A percentile compares a stretch with the other conserved stretches of the same genome.
Evolutionary conservation across 192 early-diverging fungal genomes (phyloP).

Genomic region (Phycomyces blakesleeanus): DNA sequence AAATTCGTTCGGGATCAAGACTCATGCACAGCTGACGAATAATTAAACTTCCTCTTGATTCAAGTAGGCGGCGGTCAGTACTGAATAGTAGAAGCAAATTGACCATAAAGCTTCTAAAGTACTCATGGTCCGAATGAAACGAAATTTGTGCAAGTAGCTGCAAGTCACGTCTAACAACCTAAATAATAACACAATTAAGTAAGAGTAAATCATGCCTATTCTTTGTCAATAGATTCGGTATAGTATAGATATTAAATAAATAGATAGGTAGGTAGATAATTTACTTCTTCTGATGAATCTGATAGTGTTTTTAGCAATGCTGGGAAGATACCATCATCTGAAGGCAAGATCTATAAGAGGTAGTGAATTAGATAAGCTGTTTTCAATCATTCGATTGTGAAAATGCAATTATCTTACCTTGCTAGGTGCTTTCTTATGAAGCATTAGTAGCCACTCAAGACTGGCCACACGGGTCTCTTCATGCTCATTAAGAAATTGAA

Average conservation of each 20-base stretch:
- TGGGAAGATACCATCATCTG: slow-evolving; percentile 84
- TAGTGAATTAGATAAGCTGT: too few species aligned
- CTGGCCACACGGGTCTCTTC: slow-evolving; percentile 91
- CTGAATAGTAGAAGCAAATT: slow-evolving; percentile 88
- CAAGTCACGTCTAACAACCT: slow-evolving; percentile 88
- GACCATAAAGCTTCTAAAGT: slow-evolving; percentile 83
- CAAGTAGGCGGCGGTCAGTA: slow-evolving; percentile 81
- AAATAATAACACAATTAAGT: too few species aligned
- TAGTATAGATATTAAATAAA: too few species aligned
- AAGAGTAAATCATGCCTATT: too few species aligned
- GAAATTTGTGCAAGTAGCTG: slow-evolving; percentile 95
- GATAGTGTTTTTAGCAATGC: slow-evolving; percentile 84
- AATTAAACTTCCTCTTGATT: slow-evolving; percentile 87
- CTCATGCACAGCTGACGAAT: slow-evolving; percentile 89
- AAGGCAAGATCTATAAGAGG: slow-evolving; percentile 64
- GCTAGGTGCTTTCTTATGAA: slow-evolving; percentile 89
- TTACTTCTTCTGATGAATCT: slow-evolving; percentile 88
- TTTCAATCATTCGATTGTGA: too few species aligned
- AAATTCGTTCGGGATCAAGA: slow-evolving; percentile 88
- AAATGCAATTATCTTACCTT: slow-evolving; percentile 37
- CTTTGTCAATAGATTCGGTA: too few species aligned
- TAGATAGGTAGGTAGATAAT: too few species aligned
- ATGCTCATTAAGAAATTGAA: slow-evolving; percentile 79
- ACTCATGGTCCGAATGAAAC: slow-evolving; percentile 72
- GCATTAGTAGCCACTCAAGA: slow-evolving; percentile 95